Evolutionary conservation across 106 monocot genomes (phyloP), one percentile per base, ranked within the genome.

Genomic region (Agapanthus africanus): DNA sequence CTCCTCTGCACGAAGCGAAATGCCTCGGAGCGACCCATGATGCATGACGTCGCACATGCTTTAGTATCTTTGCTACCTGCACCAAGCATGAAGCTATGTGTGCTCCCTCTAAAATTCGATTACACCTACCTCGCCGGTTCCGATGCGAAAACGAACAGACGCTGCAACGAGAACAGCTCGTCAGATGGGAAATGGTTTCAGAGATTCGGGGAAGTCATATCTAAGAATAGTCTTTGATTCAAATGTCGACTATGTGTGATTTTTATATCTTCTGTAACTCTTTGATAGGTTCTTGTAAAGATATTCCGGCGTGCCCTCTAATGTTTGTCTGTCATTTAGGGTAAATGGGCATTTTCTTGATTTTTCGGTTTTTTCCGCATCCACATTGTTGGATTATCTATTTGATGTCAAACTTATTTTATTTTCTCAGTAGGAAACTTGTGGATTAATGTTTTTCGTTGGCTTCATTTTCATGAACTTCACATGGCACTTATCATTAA

Each of bases 191-290:
- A 79, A 63, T 99, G 99, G 99, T 99, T 93, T 68, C 75, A 81
- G 28, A 80, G 77, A 49, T 99, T 99, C 33, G 99, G 92, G 4
- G 93, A 99, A 61, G 87, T 92, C 27, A 93, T 99, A 71, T 99
- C 99, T 0, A 99, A 90, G 65, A 82, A 77, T 75, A 68, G 86
- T 47, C 54, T 95, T 2, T 90, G 70, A 85, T 70, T 26, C 52
- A 7, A 21, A 51, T 59, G 6, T 11, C 9, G 16, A 35, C 8
- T 18, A 11, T 28, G 40, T 16, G 25, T 30, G 13, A 31, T 60
- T 59, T 2, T 28, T 36, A 35, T 36, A 2, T 8, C 25, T 16
- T 7, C 6, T 34, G 14, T 32, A 14, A 7, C 19, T 69, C 4
- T 13, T 10, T 23, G 22, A 26, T 44, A 23, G 37, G 28, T 8